Evolutionary conservation across 2,329 filamentous ascomycete genomes (phyloP).

Genomic region (Thelonectria discophora): DNA sequence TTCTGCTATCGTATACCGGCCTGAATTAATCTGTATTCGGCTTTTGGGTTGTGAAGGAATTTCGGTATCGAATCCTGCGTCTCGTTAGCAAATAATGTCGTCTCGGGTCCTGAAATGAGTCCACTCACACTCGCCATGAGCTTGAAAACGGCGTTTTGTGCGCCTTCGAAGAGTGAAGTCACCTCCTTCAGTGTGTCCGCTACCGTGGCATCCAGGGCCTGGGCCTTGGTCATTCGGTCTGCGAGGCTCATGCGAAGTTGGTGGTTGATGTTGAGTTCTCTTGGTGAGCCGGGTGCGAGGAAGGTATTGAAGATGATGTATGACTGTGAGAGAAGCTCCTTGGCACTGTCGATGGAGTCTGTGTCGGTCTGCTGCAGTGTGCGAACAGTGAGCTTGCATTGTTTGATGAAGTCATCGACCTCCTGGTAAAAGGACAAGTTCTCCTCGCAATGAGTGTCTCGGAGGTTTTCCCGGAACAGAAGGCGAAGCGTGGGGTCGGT

Average conservation of each 20-base stretch:
- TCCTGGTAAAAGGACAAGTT: constrained; percentile 96
- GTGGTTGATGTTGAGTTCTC: constrained; percentile 97
- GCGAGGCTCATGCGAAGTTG: constrained; percentile 91
- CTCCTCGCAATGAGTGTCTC: constrained; percentile 96
- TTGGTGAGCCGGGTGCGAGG: constrained; percentile 91
- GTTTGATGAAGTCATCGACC: constrained; percentile 83
- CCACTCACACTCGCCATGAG: constrained; percentile 94
- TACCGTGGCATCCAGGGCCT: constrained; percentile 91
- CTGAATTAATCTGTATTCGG: constrained; percentile 11
- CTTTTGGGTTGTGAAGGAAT: constrained; percentile 67
- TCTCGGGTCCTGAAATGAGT: fast-evolving
- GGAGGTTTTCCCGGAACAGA: constrained; percentile 91
- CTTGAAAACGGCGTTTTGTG: constrained; percentile 95
- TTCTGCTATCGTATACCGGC: constrained; percentile 10
- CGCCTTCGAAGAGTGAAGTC: constrained; percentile 87
- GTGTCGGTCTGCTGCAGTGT: constrained; percentile 70
- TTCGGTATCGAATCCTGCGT: constrained; percentile 76
- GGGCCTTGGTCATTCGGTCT: constrained; percentile 94
- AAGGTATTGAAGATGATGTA: constrained; percentile 99
- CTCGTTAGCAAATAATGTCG: constrained; percentile 32
- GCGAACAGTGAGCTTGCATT: constrained; percentile 67
- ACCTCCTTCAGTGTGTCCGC: constrained; percentile 90
- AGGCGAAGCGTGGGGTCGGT: constrained; percentile 87
- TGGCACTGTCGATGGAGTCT: constrained; percentile 79
- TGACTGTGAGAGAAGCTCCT: constrained; percentile 93